Conservation (phyloP, 306 rosid species). For the Fagus sylvatica region DNA sequence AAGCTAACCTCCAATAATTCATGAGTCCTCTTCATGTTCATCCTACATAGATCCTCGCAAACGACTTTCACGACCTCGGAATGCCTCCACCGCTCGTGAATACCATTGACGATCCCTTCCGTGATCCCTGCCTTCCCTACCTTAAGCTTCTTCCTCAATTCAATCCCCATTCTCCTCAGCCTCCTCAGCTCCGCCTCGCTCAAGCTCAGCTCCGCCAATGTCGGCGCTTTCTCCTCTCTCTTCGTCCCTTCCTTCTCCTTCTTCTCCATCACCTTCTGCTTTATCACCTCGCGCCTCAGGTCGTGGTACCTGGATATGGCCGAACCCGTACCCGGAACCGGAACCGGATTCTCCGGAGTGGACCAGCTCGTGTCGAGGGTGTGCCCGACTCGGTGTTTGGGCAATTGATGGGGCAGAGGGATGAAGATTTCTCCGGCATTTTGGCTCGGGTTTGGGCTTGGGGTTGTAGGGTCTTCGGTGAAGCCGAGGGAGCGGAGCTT, state of each 20-base stretch:
- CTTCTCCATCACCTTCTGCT: conserved; percentile 34
- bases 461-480: conserved; percentile 37
- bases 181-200: conserved; percentile 55
- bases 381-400: conserved; percentile 66
- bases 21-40: conserved; percentile 94
- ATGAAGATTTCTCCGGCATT: conserved; percentile 72
- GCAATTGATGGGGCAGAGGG: conserved; percentile 59
- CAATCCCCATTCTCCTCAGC: conserved; percentile 51
- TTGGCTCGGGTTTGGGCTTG: background rate
- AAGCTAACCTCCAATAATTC: conserved; percentile 80
- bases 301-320: conserved; percentile 49
- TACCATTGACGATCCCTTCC: conserved; percentile 85
- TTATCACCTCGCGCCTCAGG: conserved; percentile 40
- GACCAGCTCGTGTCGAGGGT: conserved; percentile 81
- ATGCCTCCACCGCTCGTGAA: conserved; percentile 86
- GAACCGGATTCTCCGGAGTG: conserved; percentile 76
- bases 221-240: conserved; percentile 53
- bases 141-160: conserved; percentile 62
- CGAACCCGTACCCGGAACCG: conserved; percentile 60
- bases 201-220: conserved; percentile 81
- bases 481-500: conserved; percentile 88
- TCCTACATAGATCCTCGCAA: conserved; percentile 71
- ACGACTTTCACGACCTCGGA: conserved; percentile 69
- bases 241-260: conserved; percentile 2
- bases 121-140: conserved; percentile 90